Evolutionary conservation across 2,329 filamentous ascomycete species (phyloP).

Genomic region (Alternaria rosae): DNA sequence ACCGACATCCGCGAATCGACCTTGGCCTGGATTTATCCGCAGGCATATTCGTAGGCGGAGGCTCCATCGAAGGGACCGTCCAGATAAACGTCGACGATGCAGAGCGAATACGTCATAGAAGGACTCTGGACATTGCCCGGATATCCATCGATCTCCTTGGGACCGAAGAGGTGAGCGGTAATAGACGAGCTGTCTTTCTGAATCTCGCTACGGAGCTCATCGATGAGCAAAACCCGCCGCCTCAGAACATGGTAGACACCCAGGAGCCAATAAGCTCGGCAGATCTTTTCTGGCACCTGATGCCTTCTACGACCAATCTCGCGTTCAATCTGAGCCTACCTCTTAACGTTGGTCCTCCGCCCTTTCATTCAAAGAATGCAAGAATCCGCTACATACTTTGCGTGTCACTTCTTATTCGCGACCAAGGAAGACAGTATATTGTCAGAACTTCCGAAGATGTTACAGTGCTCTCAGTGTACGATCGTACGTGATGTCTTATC

Average conservation of each 20-base stretch:
- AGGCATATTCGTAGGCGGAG: slow-evolving; percentile 63
- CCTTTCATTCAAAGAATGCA: slow-evolving; percentile 61
- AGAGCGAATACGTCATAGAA: slow-evolving; percentile 53
- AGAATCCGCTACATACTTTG: slow-evolving; percentile 60
- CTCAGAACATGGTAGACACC: slow-evolving; percentile 58
- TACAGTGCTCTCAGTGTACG: slow-evolving; percentile 61
- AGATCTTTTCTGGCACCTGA: slow-evolving; percentile 59
- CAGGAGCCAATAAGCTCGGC: slow-evolving; percentile 47
- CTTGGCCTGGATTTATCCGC: slow-evolving; percentile 60
- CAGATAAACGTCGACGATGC: slow-evolving; percentile 58
- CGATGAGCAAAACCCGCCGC: slow-evolving; percentile 59
- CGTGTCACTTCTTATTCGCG: slow-evolving; percentile 57
- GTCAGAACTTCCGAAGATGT: slow-evolving; percentile 61
- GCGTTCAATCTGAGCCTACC: slow-evolving; percentile 63
- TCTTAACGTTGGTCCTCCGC: slow-evolving; percentile 62
- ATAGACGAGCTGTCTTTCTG: slow-evolving; percentile 58
- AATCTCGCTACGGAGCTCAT: slow-evolving; percentile 61
- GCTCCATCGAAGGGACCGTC: slow-evolving; percentile 61
- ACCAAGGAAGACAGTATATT: slow-evolving; percentile 58
- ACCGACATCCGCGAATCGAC: slow-evolving; percentile 58
- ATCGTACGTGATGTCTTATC: slow-evolving; percentile 51
- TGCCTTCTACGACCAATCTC: slow-evolving; percentile 56
- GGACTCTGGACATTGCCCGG: slow-evolving; percentile 56
- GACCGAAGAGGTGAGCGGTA: slow-evolving; percentile 58
- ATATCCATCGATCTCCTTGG: slow-evolving; percentile 62